Evolutionary conservation across 2,329 filamentous ascomycete genomes (phyloP).

Genomic region (Venturiaceae sp.): DNA sequence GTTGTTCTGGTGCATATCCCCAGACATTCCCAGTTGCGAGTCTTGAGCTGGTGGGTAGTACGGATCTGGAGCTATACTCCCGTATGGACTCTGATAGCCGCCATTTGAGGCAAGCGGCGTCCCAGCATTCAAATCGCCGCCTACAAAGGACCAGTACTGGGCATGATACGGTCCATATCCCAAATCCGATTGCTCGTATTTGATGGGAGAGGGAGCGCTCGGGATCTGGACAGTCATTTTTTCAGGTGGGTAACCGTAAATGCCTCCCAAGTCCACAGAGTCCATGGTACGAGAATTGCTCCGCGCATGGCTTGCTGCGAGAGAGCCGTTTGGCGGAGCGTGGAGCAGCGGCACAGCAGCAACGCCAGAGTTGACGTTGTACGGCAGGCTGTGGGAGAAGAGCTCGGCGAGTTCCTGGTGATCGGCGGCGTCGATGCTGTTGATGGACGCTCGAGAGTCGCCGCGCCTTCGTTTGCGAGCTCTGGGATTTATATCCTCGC

Average conservation of each 20-base stretch:
- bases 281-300: neutral
- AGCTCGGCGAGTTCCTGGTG: constrained; percentile 6
- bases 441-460: neutral
- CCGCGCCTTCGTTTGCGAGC: constrained; percentile 3
- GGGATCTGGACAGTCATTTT: constrained; percentile 1
- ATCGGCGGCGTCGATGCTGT: constrained; percentile 7
- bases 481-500: constrained; percentile 7
- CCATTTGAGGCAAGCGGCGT: constrained; percentile 5
- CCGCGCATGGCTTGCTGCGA: neutral
- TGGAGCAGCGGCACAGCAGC: neutral
- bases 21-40: neutral
- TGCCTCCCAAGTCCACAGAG: neutral
- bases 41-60: neutral
- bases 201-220: neutral
- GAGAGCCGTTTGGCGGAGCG: neutral
- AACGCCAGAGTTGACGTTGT: neutral
- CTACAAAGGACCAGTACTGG: constrained; percentile 9
- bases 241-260: constrained; percentile 2
- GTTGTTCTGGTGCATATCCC: neutral
- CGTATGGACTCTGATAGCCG: constrained; percentile 6
- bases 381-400: neutral
- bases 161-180: constrained; percentile 7
- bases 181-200: constrained; percentile 3
- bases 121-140: neutral
- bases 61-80: neutral